Base-by-base conservation (phyloP, 192 early-diverging fungal genomes). In the Coemansia sp. region DNA sequence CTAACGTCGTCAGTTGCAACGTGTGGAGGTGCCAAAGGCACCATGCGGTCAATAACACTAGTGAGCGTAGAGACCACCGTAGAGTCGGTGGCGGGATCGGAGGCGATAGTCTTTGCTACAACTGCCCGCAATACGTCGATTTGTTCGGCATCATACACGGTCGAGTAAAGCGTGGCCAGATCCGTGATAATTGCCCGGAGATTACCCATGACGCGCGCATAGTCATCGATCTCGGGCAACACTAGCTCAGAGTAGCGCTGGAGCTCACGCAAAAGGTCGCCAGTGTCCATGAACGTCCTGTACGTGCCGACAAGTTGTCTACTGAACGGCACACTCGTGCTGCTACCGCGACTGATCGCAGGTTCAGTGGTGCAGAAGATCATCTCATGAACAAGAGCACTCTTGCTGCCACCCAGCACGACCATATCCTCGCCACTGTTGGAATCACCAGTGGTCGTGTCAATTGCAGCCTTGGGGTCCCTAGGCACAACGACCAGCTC, bases 381-480 rank as follows among this genome's bases (percentile, higher is more conserved):
- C 62, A 92, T 70, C 66, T 92, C 90, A 52, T 89, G 87, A 32
- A 91, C 85, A 11, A 91, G 71, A 2, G 88, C 87, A 33, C 78
- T 86, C 19, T 71, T 70, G 66, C 78, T 79, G 57, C 84, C 84
- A 40, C 62, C 88, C 58, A 74, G 67, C 60, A 80, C 86, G 57
- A 67, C 75, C 50, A 50, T 55, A 10, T 69, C 55, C 14, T 42
- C 33, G 5, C 9, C 38, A 16, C 37, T 37, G 6, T 26, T n/a
- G 35, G 19, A 19, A 5, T 42, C 40, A 1, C 32, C 21, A 33
- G 35, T 6, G 0, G 43, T 62, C 10, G 59, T 14, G 7, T 38
- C 59, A 14, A 39, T 8, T 0, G 55, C 3, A 23, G 30, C 23
- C 16, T 6, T 57, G 2, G 44, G 6, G 26, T 62, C 66, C 40